Base-by-base conservation (phyloP, 192 early-diverging fungal species). In the Podila verticillata region DNA sequence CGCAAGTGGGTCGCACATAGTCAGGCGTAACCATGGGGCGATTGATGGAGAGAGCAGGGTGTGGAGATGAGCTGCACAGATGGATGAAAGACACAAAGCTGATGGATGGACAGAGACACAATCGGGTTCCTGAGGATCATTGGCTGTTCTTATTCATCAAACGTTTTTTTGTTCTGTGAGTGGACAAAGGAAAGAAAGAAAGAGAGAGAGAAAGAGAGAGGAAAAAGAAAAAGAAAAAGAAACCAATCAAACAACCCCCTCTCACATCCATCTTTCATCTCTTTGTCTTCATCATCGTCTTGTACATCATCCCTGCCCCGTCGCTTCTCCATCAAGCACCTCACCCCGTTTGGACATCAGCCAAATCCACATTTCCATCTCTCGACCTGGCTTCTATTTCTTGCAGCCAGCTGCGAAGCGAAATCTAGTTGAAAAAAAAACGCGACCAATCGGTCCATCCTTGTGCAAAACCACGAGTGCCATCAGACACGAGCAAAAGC, bases 401-500 rank as follows among this genome's bases (percentile, higher is more conserved):
- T 54, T n/a, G 7, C 24, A 24, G 51, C 7, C 9, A 54, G 51
- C 24, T 54, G 39, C 51, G 51, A 54, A 26, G 51, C 51, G 51
- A 26, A 54, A 54, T 44, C 39, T 44, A 10, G 39, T 4, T 44
- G 35, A 54, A 54, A 54, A 54, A 48, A 54, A 54, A 54, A 54
- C 20, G 24, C 20, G 24, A 26, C 51, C 51, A 54, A 17, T 44
- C 15, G 39, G 39, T 44, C 39, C 12, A 44, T 44, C 15, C 39
- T 44, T 44, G 13, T 44, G 39, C 39, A 44, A 44, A 44, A 17
- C 17, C 39, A 44, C 39, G 39, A 44, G 39, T 44, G 17, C 39
- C 39, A 54, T 26, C 20, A 54, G n/a, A 24, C 51, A 54, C 51
- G 24, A 54, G 51, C 51, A 26, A 54, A n/a, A 24, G 20, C 72